phyloP scores from a whole-genome alignment of 2,329 filamentous ascomycete genomes.

The Aureobasidium musti region DNA sequence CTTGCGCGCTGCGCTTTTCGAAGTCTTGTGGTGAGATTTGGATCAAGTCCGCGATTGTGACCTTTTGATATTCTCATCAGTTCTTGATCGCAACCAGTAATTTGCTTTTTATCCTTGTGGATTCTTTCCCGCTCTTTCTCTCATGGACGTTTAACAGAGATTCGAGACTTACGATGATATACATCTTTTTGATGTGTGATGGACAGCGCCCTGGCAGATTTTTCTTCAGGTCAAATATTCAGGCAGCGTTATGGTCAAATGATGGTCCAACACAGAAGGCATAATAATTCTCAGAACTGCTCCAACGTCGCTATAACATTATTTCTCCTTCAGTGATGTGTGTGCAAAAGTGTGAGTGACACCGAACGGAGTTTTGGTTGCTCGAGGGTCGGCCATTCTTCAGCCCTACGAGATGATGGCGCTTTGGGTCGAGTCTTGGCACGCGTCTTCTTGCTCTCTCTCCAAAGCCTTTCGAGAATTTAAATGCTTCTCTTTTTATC shows the following conservation, averaged over 20 bases:
- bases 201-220: conserved; percentile 17
- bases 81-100: neutral
- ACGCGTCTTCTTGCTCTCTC: conserved; percentile 7
- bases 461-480: neutral
- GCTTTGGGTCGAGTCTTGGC: conserved; percentile 14
- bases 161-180: conserved; percentile 33
- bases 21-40: conserved; percentile 91
- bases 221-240: conserved; percentile 27
- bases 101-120: neutral
- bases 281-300: conserved; percentile 1
- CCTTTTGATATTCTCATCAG: conserved; percentile 54
- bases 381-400: conserved; percentile 11
- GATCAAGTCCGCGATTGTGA: conserved; percentile 90
- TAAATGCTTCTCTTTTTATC: conserved; percentile 11
- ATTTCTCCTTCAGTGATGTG: neutral
- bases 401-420: conserved; percentile 18
- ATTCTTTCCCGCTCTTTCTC: neutral
- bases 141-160: no score
- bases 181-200: conserved; percentile 32
- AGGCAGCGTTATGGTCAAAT: conserved; percentile 12
- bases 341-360: neutral
- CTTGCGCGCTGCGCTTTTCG: conserved; percentile 74
- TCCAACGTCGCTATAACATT: conserved; percentile 20
- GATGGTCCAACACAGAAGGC: conserved; percentile 23
- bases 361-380: neutral